Percentiles rank a stretch among this genome's conserved stretches.
Evolutionary conservation across 2,329 filamentous ascomycete species (phyloP).

Genomic region (Cladosporium oxysporum): DNA sequence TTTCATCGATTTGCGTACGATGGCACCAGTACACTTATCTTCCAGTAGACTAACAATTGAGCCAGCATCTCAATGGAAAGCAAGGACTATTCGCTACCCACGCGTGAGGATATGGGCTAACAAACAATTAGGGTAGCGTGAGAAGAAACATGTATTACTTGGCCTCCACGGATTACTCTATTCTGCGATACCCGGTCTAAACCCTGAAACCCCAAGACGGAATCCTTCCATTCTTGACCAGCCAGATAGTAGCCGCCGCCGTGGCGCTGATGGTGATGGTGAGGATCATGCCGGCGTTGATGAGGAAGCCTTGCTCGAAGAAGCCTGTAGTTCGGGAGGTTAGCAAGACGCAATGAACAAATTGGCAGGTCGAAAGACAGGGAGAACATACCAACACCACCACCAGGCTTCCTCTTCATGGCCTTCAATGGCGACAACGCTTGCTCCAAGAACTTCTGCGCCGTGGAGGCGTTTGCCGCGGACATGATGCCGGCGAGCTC

Average conservation of each 20-base stretch:
- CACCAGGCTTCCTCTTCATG: slow-evolving; percentile 39
- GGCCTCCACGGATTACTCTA: background rate
- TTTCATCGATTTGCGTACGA: too few relatives aligned
- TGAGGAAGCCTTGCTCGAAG: slow-evolving; percentile 42
- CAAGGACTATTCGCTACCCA: background rate
- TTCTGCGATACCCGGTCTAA: background rate
- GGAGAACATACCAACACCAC: slow-evolving; percentile 31
- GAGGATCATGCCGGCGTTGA: slow-evolving; percentile 40
- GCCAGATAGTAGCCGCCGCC: slow-evolving; percentile 23
- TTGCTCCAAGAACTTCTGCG: slow-evolving; percentile 27
- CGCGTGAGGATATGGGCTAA: background rate
- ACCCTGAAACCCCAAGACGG: background rate
- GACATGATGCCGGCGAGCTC: slow-evolving; percentile 19
- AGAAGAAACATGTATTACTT: background rate
- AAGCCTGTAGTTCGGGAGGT: slow-evolving; percentile 25
- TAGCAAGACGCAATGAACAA: background rate
- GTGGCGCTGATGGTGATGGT: slow-evolving; percentile 27
- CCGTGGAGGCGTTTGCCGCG: slow-evolving; percentile 18
- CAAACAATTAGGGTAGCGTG: background rate
- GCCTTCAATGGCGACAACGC: slow-evolving; percentile 29
- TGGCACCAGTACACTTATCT: too few relatives aligned
- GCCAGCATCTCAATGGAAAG: too few relatives aligned
- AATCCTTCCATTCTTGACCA: slow-evolving; percentile 23
- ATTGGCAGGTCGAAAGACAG: background rate
- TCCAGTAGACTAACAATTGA: too few relatives aligned